Evolutionary conservation across 192 early-diverging fungal genomes (phyloP), one percentile per base, ranked within the genome.

Genomic region (Diversispora eburnea): DNA sequence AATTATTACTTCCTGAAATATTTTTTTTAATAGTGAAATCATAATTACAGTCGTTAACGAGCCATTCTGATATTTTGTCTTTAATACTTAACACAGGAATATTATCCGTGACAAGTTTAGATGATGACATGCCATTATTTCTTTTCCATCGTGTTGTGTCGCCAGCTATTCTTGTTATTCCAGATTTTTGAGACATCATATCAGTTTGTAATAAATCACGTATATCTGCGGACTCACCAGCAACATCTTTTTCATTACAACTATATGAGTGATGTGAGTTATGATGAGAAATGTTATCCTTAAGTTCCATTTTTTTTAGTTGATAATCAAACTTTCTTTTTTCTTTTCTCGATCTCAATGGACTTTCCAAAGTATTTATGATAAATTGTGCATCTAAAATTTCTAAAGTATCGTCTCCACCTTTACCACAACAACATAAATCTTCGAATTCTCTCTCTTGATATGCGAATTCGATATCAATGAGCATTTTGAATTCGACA

Each of bases 321-420:
- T 4, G 9, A 19, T 63, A 17, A 13, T 17, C 3, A 9, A 4
- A 2, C 17, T 49, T 47, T 4, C 48, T 22, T 20, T 49, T 20
- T 10, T 66, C 45, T 66, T 66, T 66, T 5, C 42, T 66, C 25
- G 64, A 22, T 51, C 1, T 66, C 46, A 66, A 41, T 42, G 15
- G 8, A 42, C 7, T 55, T 42, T 70, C 52, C 3, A 39, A 2
- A 9, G 7, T 56, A 43, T 43, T 3, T 4, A 9, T 54, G 9
- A 42, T 55, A 8, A 20, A 17, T 63, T 73, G 12, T 4, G 41
- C 5, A 10, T 64, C 48, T 25, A 48, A 8, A 17, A 39, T 63
- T 6, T 45, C 47, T 20, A 68, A 25, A 48, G 51, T 12, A 52
- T 68, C 47, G 8, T 65, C 63, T 13, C 13, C 9, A 68, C 22